Evolutionary conservation across 805 yeast species (phyloP), one percentile per base, ranked within the genome.

Genomic region (Maudiozyma saulgeensis): DNA sequence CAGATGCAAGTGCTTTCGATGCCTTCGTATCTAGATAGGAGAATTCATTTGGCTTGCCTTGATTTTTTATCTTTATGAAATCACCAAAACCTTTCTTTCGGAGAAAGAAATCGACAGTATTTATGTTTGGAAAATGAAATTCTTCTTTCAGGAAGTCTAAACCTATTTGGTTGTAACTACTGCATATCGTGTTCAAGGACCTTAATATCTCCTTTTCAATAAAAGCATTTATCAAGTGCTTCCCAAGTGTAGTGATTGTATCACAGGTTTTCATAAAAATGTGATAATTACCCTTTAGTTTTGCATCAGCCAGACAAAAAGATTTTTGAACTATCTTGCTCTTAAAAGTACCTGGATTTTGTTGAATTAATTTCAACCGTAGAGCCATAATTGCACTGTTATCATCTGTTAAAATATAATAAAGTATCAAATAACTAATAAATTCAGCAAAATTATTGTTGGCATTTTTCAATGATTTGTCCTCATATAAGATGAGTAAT

Each of bases 321-420:
- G 71, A 66, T 8, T 46, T 49, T 39, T 53, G 56, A 15, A 66
- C 64, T 28, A 51, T 31, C 21, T 51, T 53, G 49, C 60, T 51
- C 23, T 49, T 49, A 44, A 53, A 59, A 16, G 57, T 49, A 0
- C 52, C 48, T 9, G 43, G 34, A 26, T 56, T 44, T 6, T 59
- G 51, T 11, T 52, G 44, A 41, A 56, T 52, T 26, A 50, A 56
- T 56, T 50, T 58, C 46, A 52, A 58, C 54, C 51, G 53, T 51
- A 54, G 56, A 49, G 53, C 60, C 52, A 47, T 63, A 55, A 55
- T 60, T 48, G 51, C 55, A 53, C 41, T 60, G 52, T 68, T 67
- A 63, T 87, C 87, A 45, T 77, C 79, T 11, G 95, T 89, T 56
- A 88, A 75, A 44, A 88, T 68, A 68, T 81, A 76, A 63, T 90